Conservation (phyloP, 352 stramenopile species). For the Globisporangium paddicum region DNA sequence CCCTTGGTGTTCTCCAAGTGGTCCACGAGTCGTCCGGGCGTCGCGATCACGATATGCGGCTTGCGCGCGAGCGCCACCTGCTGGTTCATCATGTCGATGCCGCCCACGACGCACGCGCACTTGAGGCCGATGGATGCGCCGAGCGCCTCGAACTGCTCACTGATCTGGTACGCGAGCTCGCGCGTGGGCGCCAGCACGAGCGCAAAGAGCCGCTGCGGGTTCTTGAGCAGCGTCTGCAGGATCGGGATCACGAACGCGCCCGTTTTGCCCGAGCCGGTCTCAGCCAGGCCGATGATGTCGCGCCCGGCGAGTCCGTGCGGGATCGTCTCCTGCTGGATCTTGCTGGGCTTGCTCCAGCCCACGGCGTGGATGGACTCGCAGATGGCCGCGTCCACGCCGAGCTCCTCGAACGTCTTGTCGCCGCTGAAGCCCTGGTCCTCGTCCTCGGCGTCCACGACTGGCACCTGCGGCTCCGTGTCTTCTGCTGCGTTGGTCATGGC, state of each 20-base stretch:
- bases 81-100: conserved; percentile 97
- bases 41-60: conserved; percentile 95
- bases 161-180: conserved; percentile 96
- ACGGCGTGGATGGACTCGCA: conserved; percentile 90
- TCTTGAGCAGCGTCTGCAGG: conserved; percentile 89
- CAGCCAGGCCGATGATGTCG: conserved; percentile 96
- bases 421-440: conserved; percentile 55
- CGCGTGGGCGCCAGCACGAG: conserved; percentile 92
- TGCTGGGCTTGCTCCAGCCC: conserved; percentile 91
- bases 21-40: conserved; percentile 91
- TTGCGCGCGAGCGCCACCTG: conserved; percentile 96
- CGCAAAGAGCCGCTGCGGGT: conserved; percentile 87
- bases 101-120: conserved; percentile 91
- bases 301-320: conserved; percentile 89
- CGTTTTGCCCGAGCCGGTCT: conserved; percentile 96
- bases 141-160: conserved; percentile 92
- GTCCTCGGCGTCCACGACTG: not conserved
- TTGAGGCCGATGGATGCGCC: conserved; percentile 91
- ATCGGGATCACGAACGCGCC: conserved; percentile 94
- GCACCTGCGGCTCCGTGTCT: conserved; percentile 1
- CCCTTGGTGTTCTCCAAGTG: conserved; percentile 97
- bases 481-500: conserved; percentile 7
- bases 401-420: conserved; percentile 81
- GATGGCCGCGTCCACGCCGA: conserved; percentile 90
- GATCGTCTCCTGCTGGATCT: conserved; percentile 95